These are phyloP conservation scores for Skeletonema marinoi DNA, from an alignment of 108 stramenopile genomes.

Conservation along the genomic window DNA sequence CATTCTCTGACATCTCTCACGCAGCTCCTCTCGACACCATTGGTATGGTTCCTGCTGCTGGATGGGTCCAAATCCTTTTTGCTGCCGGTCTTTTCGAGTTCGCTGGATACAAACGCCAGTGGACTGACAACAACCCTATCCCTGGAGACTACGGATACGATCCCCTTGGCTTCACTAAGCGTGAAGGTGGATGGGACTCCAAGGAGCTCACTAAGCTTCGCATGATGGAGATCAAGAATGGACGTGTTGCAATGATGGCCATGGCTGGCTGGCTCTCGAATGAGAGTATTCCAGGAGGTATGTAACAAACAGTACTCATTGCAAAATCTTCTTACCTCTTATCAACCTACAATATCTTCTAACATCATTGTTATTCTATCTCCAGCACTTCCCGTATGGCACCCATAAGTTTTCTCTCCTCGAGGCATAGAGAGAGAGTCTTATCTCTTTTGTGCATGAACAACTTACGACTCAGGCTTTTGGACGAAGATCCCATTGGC, in stretches of 20 bases:
- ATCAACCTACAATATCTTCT: too few species aligned
- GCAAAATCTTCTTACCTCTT: too few species aligned
- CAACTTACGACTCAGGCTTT: not conserved
- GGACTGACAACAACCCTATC: conserved; percentile 54
- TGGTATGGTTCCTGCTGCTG: conserved; percentile 62
- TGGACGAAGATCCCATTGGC: not conserved
- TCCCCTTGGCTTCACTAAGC: conserved; percentile 83
- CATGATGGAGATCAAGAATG: conserved; percentile 86
- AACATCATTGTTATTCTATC: too few species aligned
- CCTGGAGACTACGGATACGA: conserved; percentile 82
- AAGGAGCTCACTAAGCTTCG: conserved; percentile 66
- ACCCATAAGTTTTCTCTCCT: not conserved
- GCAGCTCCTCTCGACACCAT: conserved; percentile 75
- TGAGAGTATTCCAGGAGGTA: conserved; percentile 67
- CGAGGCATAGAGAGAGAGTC: not conserved
- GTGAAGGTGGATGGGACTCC: conserved; percentile 59
- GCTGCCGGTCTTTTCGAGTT: conserved; percentile 73
- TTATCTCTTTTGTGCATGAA: not conserved
- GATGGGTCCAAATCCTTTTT: conserved; percentile 70
- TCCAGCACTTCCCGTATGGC: not conserved
- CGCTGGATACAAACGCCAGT: conserved; percentile 71
- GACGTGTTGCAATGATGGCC: conserved; percentile 82
- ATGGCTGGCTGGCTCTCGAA: conserved; percentile 76
- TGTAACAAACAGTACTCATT: too few species aligned
- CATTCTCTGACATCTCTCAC: conserved; percentile 69